A percentile compares a stretch with the other conserved stretches of the same genome.
These are phyloP conservation scores for Spirogloea muscicola DNA, from an alignment of 139 green algal genomes.

Conservation along the genomic window DNA sequence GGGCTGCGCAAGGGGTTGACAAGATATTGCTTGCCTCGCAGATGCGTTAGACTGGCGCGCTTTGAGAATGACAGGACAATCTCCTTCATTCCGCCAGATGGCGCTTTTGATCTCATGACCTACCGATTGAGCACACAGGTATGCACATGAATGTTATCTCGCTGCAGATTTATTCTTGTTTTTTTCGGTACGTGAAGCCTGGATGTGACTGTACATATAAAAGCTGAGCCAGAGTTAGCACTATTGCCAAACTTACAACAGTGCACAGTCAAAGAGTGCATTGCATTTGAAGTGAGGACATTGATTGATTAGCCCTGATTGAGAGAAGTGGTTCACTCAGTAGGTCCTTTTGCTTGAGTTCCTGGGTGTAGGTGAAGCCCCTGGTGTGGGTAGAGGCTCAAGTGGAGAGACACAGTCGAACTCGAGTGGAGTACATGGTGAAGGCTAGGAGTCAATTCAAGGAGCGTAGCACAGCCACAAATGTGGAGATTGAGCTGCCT, in stretches of 20 bases:
- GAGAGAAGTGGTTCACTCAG: too few species aligned
- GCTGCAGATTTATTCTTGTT: too few species aligned
- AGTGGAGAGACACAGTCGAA: constrained; percentile 81
- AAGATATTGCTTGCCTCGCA: constrained; percentile 14
- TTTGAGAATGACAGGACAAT: constrained; percentile 98
- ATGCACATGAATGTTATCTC: too few species aligned
- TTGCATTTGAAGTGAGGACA: too few species aligned
- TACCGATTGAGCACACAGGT: constrained; percentile 66
- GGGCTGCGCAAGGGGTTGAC: not conserved
- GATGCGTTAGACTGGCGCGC: constrained; percentile 80
- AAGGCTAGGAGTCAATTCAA: constrained; percentile 91
- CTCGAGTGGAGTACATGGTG: constrained; percentile 92
- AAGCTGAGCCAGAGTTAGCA: too few species aligned
- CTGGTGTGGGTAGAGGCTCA: constrained; percentile 93
- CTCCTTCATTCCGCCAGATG: constrained; percentile 97
- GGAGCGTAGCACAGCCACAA: constrained; percentile 73
- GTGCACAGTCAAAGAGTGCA: too few species aligned
- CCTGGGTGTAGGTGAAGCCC: constrained; percentile 62
- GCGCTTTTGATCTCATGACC: constrained; percentile 94
- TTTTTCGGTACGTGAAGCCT: too few species aligned
- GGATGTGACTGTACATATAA: too few species aligned
- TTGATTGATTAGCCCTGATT: too few species aligned
- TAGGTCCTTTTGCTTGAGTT: too few species aligned
- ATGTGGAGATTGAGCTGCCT: constrained; percentile 91
- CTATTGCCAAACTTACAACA: too few species aligned